Evolutionary conservation across 257 asterid genomes (phyloP).

Genomic region (Voacanga thouarsii): DNA sequence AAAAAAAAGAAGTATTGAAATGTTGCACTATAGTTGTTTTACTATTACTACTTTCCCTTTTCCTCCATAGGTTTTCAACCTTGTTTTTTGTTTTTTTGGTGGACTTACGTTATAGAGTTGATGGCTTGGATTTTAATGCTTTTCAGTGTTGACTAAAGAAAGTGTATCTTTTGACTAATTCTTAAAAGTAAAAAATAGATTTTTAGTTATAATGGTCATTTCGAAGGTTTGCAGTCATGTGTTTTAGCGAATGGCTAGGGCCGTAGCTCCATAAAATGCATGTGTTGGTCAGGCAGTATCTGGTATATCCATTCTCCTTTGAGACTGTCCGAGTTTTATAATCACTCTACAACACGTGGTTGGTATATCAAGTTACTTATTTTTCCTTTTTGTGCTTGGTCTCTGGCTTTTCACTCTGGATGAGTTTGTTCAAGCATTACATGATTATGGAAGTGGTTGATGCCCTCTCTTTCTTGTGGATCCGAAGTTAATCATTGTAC

Average conservation of each 20-base stretch:
- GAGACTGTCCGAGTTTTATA: too few species aligned
- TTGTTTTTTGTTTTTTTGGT: not conserved
- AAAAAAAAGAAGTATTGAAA: not conserved
- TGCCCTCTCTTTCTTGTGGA: conserved; percentile 5
- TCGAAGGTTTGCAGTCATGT: not conserved
- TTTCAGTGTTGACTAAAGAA: too few species aligned
- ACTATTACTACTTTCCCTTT: too few species aligned
- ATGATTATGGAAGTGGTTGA: conserved; percentile 62
- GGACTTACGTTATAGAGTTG: not conserved
- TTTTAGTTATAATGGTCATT: too few species aligned
- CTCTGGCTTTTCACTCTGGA: conserved; percentile 95
- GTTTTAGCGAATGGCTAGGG: not conserved
- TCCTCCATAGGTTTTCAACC: not conserved
- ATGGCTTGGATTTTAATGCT: too few species aligned
- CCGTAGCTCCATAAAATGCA: not conserved
- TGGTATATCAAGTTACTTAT: too few species aligned
- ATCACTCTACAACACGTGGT: too few species aligned
- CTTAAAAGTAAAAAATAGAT: not conserved
- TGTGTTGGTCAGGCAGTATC: too few species aligned
- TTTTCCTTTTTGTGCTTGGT: conserved; percentile 79
- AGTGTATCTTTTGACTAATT: not conserved
- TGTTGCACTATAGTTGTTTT: not conserved
- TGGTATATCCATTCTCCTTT: too few species aligned
- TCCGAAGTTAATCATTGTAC: not conserved
- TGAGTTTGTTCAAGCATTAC: conserved; percentile 76